Percentiles rank a stretch among this genome's conserved stretches.
Evolutionary conservation across 169 alveolate genomes (phyloP).

Genomic region (Plasmodium falciparum): DNA sequence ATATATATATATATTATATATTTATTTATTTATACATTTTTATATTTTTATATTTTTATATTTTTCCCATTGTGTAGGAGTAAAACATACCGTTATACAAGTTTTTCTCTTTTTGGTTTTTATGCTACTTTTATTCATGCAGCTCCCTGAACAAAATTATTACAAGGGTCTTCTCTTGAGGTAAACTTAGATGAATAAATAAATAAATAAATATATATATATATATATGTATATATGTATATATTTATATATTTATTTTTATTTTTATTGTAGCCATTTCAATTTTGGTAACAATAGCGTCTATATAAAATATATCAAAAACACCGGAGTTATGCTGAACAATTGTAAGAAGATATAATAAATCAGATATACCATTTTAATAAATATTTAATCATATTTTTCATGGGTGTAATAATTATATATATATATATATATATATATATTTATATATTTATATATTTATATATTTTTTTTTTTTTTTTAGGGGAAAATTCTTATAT

Average conservation of each 20-base stretch:
- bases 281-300: constrained; percentile 14
- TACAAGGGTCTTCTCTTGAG: constrained; percentile 38
- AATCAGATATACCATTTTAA: too few species aligned
- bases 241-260: neutral
- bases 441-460: neutral
- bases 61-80: constrained; percentile 8
- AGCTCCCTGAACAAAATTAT: constrained; percentile 31
- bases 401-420: neutral
- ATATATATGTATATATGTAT: neutral
- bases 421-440: neutral
- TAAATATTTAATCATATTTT: too few species aligned
- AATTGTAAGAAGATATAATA: constrained; percentile 11
- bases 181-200: neutral
- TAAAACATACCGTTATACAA: constrained; percentile 54
- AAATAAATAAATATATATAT: neutral
- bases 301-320: constrained; percentile 38
- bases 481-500: constrained; percentile 65
- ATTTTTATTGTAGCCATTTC: constrained; percentile 20
- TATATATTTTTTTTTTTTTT: neutral
- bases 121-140: constrained; percentile 26
- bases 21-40: neutral
- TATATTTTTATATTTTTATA: neutral
- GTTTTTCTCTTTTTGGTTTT: constrained; percentile 12
- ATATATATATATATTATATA: neutral
- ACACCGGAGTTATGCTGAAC: constrained; percentile 37